phyloP scores from a whole-genome alignment of 1,284 basidiomycete genomes.

The Moesziomyces sp. region DNA sequence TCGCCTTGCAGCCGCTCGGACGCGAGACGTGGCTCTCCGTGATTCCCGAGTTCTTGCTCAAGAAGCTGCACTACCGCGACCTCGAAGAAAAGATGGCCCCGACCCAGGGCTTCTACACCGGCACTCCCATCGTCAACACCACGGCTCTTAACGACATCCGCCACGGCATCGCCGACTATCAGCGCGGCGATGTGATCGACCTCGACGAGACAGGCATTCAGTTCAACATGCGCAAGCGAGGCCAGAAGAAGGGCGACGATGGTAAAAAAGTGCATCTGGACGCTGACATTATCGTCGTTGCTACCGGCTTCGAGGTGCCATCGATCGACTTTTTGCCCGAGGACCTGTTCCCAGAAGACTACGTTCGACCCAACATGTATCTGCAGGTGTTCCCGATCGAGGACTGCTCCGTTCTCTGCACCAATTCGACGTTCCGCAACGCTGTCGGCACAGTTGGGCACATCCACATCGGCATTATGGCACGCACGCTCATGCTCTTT shows the following conservation, averaged over 20 bases:
- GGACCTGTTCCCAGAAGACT: constrained; percentile 75
- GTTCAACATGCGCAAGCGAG: constrained; percentile 66
- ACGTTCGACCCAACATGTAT: constrained; percentile 73
- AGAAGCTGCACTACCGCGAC: constrained; percentile 73
- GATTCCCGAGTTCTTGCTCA: constrained; percentile 73
- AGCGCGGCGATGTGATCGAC: constrained; percentile 73
- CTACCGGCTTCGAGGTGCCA: constrained; percentile 75
- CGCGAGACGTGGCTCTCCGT: constrained; percentile 63
- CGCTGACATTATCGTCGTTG: constrained; percentile 75
- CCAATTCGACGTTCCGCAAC: constrained; percentile 74
- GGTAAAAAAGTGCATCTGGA: constrained; percentile 69
- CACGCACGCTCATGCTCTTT: constrained; percentile 74
- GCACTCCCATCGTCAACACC: constrained; percentile 73
- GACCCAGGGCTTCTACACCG: constrained; percentile 58
- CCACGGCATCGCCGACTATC: constrained; percentile 71
- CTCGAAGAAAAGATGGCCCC: constrained; percentile 69
- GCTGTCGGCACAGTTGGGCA: constrained; percentile 60
- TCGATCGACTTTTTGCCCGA: constrained; percentile 73
- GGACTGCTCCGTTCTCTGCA: constrained; percentile 73
- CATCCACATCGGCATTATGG: constrained; percentile 70
- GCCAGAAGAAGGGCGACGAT: constrained; percentile 64
- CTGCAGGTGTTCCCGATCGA: constrained; percentile 76
- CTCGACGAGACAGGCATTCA: constrained; percentile 71
- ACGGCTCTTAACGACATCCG: constrained; percentile 73
- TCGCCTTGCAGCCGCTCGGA: constrained; percentile 75